These are phyloP conservation scores for Aspergillus candidus DNA, from an alignment of 2,329 filamentous ascomycete genomes.

Conservation along the genomic window DNA sequence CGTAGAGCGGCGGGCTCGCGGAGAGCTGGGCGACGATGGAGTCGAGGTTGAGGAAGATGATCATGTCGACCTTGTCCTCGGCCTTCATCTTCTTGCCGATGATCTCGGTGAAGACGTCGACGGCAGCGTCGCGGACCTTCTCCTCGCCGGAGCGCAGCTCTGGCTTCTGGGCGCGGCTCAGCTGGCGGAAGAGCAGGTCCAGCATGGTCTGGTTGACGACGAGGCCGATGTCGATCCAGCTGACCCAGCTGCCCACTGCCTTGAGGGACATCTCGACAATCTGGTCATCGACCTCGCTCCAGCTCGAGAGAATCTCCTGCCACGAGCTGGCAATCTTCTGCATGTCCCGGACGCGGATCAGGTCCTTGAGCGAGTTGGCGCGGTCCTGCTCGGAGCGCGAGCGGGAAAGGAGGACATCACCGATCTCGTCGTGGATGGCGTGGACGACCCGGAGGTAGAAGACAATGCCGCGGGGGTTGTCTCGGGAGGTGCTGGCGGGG, in stretches of 20 bases:
- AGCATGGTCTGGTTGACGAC: slow-evolving; percentile 89
- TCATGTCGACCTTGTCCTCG: slow-evolving; percentile 88
- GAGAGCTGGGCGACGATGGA: slow-evolving; percentile 82
- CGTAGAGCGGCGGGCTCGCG: slow-evolving; percentile 70
- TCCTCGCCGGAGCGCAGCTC: slow-evolving; percentile 64
- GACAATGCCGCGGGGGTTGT: slow-evolving; percentile 70
- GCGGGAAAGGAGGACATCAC: slow-evolving; percentile 78
- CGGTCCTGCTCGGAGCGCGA: slow-evolving; percentile 73
- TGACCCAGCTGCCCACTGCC: slow-evolving; percentile 94
- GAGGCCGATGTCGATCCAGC: slow-evolving; percentile 95
- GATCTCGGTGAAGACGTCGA: slow-evolving; percentile 93
- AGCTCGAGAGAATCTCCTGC: slow-evolving; percentile 81
- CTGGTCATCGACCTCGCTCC: slow-evolving; percentile 61
- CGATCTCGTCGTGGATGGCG: slow-evolving; percentile 95
- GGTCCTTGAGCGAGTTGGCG: slow-evolving; percentile 84
- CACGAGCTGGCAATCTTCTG: slow-evolving; percentile 82
- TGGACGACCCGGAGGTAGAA: slow-evolving; percentile 84
- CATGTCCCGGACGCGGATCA: slow-evolving; percentile 80
- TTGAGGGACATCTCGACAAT: slow-evolving; percentile 84
- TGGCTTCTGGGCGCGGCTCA: slow-evolving; percentile 64
- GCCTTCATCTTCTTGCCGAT: slow-evolving; percentile 97
- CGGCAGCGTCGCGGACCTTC: slow-evolving; percentile 80
- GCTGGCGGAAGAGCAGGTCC: slow-evolving; percentile 74
- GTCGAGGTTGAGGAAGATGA: slow-evolving; percentile 79
- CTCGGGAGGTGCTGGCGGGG: slow-evolving; percentile 50